Evolutionary conservation across 768 basidiomycete species (phyloP), one percentile per base, ranked within the genome.

Genomic region (Hygrocybe coccinea): DNA sequence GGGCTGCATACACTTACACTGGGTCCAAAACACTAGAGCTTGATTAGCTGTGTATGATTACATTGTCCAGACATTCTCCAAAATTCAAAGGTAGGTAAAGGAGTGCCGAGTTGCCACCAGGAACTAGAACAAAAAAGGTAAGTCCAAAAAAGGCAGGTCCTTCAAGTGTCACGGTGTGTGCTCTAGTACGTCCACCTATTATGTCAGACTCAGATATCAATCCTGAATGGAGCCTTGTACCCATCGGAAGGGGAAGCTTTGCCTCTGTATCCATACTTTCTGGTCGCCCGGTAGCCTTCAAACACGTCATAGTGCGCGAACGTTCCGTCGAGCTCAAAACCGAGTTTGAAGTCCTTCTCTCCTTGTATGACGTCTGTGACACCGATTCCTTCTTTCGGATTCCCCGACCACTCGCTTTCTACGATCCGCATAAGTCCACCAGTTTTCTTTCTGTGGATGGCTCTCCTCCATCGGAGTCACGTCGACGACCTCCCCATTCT

Each of bases 381-480:
- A n/a, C 43, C 17, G 54, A 59, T 37, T 65, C 65, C 3, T 52
- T 67, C 59, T 67, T 67, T 49, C 35, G 52, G 8, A 53, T 67
- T 41, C 64, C 65, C 37, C 59, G 59, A n/a, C 49, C 62, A 2
- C 48, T 64, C 37, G 65, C 60, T 5, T 65, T 53, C 50, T 59
- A 62, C 36, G 58, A 64, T 47, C 63, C 65, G n/a, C 10, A 15
- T 24, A 21, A 35, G 2, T 19, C 19, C 24, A n/a, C 33, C 44
- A 35, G 41, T 22, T 43, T 35, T 45, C 1, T 46, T 54, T 33
- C 36, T 37, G 25, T 55, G 29, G 15, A 25, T 12, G 17, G 22
- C 29, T 36, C 48, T 22, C 34, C 38, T 14, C 25, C 14, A 9
- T 36, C 44, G 29, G 1, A 24, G 22, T 19, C n/a, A 17, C 48